Base-by-base conservation (phyloP, 164 flowering plant genomes). In the Liriodendron chinense region DNA sequence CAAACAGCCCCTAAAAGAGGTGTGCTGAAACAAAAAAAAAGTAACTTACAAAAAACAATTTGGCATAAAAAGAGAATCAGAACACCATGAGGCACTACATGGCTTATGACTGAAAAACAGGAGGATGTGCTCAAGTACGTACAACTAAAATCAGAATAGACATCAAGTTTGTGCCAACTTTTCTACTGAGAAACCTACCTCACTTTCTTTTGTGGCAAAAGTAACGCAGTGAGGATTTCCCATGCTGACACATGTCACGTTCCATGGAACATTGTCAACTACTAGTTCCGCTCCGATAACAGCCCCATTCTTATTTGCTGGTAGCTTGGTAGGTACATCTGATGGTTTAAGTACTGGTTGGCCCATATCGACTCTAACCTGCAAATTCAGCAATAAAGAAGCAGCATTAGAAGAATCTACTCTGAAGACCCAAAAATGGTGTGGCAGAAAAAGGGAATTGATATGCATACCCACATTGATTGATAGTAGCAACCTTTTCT, bases 311-410 rank as follows among this genome's bases (percentile, higher is more conserved):
- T 86, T 82, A 73, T 88, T 91, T 66, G 92, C 82, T 62, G 91
- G 78, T 59, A 96, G 74, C 43, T 78, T 87, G 65, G 99, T 94
- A 64, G 99, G 99, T 28, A 93, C 87, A 77, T 88, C 88, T 61
- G 87, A 75, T 59, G 97, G 90, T 76, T 72, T 80, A 70, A 94
- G 94, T 72, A 93, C 77, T 9, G 99, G 99, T 75, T 91, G 89
- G 24, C 99, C 99, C 99, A 96, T 96, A 78, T 96, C 96, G 80
- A 96, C 99, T 78, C 68, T 89, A 74, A 96, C 99, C 98, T 96
- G 86, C 78, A 80, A 79, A 70, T 48, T 57, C 21, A 73, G 43
- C 20, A 9, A 67, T 18, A 62, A 34, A 69, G 8, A 14, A 47
- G 50, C 16, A 43, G 20, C 22, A 53, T 53, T 53, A 53, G 18